phyloP scores from a whole-genome alignment of 2,329 filamentous ascomycete genomes.

The Exutisphaerella laricina region DNA sequence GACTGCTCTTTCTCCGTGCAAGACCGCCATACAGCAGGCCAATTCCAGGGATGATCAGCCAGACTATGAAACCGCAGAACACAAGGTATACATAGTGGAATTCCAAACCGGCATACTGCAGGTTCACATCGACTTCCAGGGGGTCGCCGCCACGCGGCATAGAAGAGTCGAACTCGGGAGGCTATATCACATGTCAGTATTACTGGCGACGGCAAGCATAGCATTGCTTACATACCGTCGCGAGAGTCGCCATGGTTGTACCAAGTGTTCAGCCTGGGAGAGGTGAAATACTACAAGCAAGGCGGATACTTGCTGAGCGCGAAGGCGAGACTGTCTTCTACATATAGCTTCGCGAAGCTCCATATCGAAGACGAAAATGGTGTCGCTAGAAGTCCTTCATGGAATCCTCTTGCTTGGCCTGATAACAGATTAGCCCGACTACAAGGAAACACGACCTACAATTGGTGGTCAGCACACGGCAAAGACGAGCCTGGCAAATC shows the following conservation, averaged over 20 bases:
- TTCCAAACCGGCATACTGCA: slow-evolving; percentile 54
- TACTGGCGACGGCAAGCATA: background rate
- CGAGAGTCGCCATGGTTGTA: background rate
- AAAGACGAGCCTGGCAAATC: background rate
- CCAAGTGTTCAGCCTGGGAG: too few relatives aligned
- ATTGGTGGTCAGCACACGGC: too few relatives aligned
- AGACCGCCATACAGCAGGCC: slow-evolving; percentile 61
- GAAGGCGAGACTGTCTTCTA: too few relatives aligned
- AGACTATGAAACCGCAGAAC: slow-evolving; percentile 57
- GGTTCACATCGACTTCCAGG: slow-evolving; percentile 50
- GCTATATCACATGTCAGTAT: background rate
- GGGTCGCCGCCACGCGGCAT: slow-evolving; percentile 52
- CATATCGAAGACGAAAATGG: too few relatives aligned
- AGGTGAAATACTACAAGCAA: too few relatives aligned
- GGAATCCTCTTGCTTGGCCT: too few relatives aligned
- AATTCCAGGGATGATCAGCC: slow-evolving; percentile 62
- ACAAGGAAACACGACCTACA: too few relatives aligned
- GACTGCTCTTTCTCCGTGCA: slow-evolving; percentile 56
- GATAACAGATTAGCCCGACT: too few relatives aligned
- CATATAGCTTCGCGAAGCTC: too few relatives aligned
- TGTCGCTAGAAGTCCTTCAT: too few relatives aligned
- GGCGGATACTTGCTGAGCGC: too few relatives aligned
- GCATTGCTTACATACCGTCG: background rate
- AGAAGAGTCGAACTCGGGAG: slow-evolving; percentile 37
- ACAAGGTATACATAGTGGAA: slow-evolving; percentile 58